Evolutionary conservation across 2,329 filamentous ascomycete genomes (phyloP), one percentile per base, ranked within the genome.

Genomic region (Escovopsis sp.): DNA sequence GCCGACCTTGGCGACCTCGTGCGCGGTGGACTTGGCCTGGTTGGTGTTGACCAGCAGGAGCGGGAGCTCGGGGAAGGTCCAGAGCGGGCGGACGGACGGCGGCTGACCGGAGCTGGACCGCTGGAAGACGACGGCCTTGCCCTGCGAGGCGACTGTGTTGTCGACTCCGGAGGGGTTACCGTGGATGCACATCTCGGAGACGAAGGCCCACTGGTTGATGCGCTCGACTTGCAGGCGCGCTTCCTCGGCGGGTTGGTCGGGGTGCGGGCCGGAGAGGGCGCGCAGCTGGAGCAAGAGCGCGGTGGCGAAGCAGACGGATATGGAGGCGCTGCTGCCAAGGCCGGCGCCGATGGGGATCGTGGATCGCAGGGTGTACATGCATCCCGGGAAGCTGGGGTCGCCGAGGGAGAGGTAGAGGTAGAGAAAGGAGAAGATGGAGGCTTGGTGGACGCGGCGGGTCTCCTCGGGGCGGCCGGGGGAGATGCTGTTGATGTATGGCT

Each of bases 121-220:
- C 49, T 88, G 79, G 61, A 93, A 98, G 3, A 96, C 66, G 2
- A 98, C 86, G 0, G 87, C 90, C 60, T 94, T 94, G 38, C 90
- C 90, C 49, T 92, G 83, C 11, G 87, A 82, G 11, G 88, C 72
- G 19, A 98, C 88, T 3, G 90, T 98, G 57, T 98, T 98, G 60
- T 98, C 90, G 30, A 98, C 84, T 0, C 90, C 90, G 0, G 85
- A 94, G 1, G 90, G 90, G 51, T 93, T 96, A 27, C 88, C 90
- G 53, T 98, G 90, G 43, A 96, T 94, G 58, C 86, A 90, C 75
- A 96, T 81, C 56, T 98, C 90, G 17, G 81, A 81, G 1, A 98
- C 90, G 56, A 94, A 96, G 0, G 90, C 87, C 90, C 92, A 98
- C 41, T 82, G 73, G 57, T 98, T 98, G 60, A 98, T 94, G 43